Evolutionary conservation across 257 asterid genomes (phyloP), one percentile per base, ranked within the genome.

Genomic region (Avicennia marina): DNA sequence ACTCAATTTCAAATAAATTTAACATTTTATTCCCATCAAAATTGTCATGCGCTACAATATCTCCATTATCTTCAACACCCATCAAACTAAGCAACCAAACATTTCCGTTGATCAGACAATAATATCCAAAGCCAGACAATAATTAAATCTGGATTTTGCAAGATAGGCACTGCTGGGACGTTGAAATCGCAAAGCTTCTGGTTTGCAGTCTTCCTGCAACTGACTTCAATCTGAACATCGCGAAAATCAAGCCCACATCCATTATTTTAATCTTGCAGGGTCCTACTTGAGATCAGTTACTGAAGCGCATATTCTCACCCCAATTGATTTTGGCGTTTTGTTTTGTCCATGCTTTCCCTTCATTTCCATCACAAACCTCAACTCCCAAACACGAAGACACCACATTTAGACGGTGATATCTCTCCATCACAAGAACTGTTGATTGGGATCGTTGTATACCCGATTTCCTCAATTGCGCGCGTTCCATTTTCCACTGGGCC

Each of bases 161-260:
- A n/a, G n/a, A n/a, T n/a, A n/a, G n/a, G n/a, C n/a, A 24, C 11
- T 1, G 19, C 3, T 22, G 34, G 43, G 60, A 16, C 29, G 39
- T 53, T 47, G 33, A 7, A 29, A 29, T 29, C 33, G 7, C 3
- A 29, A 10, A 39, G 12, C 44, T 70, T 56, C 60, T 55, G 66
- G 65, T 26, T 58, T 40, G 12, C 36, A 29, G 12, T 15, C 39
- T 7, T 10, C 31, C 53, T 16, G 18, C 36, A 19, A 29, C 54
- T 64, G 41, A 29, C 19, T 31, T 46, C 47, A 56, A 66, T 71
- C 67, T 56, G 46, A 53, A 25, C 86, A 82, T 53, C 78, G 45
- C 16, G 71, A 19, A 36, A 26, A 42, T n/a, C 7, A 20, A 5
- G 26, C 50, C 1, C 38, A 29, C 49, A 18, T 53, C 36, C 31